A percentile compares a stretch with the other conserved stretches of the same genome.
Conservation (phyloP, 2,329 filamentous ascomycete species). For the Fusarium illudens region DNA sequence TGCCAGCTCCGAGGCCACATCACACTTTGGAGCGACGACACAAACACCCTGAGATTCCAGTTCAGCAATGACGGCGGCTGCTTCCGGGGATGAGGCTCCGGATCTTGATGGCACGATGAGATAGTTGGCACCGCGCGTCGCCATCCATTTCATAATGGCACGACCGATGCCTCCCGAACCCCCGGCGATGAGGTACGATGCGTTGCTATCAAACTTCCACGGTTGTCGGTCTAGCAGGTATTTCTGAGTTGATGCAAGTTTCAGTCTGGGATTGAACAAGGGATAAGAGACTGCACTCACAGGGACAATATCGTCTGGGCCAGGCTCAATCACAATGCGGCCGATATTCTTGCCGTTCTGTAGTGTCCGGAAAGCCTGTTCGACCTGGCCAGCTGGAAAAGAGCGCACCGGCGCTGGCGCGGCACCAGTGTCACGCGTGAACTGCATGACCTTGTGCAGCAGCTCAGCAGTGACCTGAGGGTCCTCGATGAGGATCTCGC, state of each 20-base stretch:
- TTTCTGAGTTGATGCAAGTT: background rate
- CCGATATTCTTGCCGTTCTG: background rate
- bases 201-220: background rate
- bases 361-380: background rate
- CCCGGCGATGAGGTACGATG: background rate
- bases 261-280: background rate
- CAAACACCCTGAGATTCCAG: constrained; percentile 3
- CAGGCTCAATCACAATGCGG: background rate
- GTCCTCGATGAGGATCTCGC: background rate
- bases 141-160: background rate
- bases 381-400: background rate
- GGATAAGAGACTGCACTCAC: background rate
- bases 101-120: constrained; percentile 42
- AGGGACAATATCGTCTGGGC: background rate
- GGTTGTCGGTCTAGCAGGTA: background rate
- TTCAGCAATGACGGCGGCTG: background rate
- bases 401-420: background rate
- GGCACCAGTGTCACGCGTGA: background rate
- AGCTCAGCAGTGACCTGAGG: background rate
- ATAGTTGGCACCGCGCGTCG: background rate
- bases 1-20: constrained; percentile 53
- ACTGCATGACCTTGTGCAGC: background rate
- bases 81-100: constrained; percentile 12
- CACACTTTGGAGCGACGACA: constrained; percentile 52
- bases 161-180: background rate